Evolutionary conservation across 192 early-diverging fungal species (phyloP).

Genomic region (Entophlyctis helioformis): DNA sequence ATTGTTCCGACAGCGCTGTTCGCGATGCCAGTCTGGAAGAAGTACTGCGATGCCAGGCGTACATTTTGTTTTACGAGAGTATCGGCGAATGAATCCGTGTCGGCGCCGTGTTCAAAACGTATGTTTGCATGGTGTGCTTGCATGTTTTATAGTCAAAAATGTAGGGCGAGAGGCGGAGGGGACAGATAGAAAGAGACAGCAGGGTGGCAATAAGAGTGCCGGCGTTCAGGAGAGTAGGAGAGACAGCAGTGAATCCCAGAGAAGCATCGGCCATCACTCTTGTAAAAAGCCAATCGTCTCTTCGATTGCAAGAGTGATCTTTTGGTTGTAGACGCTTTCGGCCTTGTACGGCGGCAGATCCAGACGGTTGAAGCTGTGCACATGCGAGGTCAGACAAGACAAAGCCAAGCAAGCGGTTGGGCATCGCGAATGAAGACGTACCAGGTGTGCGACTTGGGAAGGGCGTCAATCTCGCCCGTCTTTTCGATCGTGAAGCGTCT

Average conservation of each 20-base stretch:
- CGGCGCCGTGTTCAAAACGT: not conserved
- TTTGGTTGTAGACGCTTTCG: no score
- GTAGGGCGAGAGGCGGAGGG: not conserved
- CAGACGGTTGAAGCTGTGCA: slow-evolving; percentile 81
- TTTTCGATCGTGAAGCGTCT: slow-evolving; percentile 93
- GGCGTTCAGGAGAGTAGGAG: no score
- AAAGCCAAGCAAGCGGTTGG: not conserved
- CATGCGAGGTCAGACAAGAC: not conserved
- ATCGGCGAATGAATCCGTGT: slow-evolving; percentile 1
- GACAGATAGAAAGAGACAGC: not conserved
- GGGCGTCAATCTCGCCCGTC: slow-evolving; percentile 65
- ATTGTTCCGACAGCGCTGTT: slow-evolving; percentile 19
- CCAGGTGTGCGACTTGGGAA: slow-evolving; percentile 95
- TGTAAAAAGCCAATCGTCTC: no score
- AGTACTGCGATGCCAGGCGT: slow-evolving; percentile 23
- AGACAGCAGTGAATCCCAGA: no score
- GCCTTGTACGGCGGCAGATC: slow-evolving; percentile 92
- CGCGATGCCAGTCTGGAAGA: slow-evolving; percentile 14
- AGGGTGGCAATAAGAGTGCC: no score
- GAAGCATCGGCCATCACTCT: no score
- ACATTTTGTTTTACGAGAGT: slow-evolving; percentile 33
- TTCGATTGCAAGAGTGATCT: slow-evolving; percentile 89
- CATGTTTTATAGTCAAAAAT: not conserved
- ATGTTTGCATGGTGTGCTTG: not conserved
- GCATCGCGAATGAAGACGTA: slow-evolving; percentile 15